Base-by-base conservation (phyloP, 305 asterid species). In the Fraxinus paxiana region DNA sequence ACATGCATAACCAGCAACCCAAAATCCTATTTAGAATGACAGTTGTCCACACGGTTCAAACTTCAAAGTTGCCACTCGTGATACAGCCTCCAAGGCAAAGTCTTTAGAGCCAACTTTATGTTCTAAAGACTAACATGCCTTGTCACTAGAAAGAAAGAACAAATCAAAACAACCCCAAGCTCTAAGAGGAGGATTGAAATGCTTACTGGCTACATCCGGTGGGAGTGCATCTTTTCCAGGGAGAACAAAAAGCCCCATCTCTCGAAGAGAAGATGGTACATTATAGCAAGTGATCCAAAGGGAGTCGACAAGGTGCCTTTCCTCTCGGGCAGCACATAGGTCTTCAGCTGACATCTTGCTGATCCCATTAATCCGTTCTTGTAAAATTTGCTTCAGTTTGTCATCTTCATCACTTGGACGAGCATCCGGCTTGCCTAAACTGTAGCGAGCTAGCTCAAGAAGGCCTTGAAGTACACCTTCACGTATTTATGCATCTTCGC, bases 381-480 rank as follows among this genome's bases (percentile, higher is more conserved):
- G 84, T 9, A 94, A 88, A 35, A 93, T 78, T 76, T 91, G 93
- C 88, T 91, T 95, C 72, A 95, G 84, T 80, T 88, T 90, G 46
- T 85, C 90, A 0, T 87, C 91, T 4, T 93, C 93, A 78, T 87
- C 92, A 4, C 67, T 80, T 8, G 82, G 76, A 61, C 71, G 37
- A 4, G 70, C 80, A 24, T 18, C 79, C 0, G 76, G 56, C 43
- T 82, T 85, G 18, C 80, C 92, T 24, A 85, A 74, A 48, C 63
- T 86, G 71, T 88, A 86, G 34, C 74, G 85, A 7, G 93, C 90
- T 20, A 95, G 87, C 78, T 89, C 94, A 5, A 93, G 97, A 75
- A 95, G 95, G 33, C 91, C 91, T 31, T 88, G 85, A 1, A 95
- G 95, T n/a, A 97, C 96, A 72, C 87, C 97, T 88, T 95, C 99